Evolutionary conservation across 2,329 filamentous ascomycete species (phyloP), one percentile per base, ranked within the genome.

Genomic region (Diaporthe capsici): DNA sequence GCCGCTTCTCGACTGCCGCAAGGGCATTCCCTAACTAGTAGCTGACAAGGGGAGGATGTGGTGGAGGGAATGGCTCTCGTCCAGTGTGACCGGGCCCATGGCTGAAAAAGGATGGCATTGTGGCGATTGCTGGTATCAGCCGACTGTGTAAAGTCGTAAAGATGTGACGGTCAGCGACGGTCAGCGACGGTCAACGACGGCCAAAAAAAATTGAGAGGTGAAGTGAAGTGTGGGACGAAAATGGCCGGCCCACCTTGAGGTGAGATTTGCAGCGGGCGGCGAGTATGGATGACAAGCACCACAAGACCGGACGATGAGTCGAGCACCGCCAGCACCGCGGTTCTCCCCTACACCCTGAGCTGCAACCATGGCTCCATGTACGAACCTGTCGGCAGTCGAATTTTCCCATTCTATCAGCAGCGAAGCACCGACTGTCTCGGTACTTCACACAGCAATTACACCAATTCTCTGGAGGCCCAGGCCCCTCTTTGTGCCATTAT

Each of bases 1-100:
- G 84, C 37, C 80, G 81, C 25, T 76, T 84, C 5, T 84, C 82
- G 68, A 79, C 82, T 44, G 83, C 84, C n/a, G 84, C 84, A 1
- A 78, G 80, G 9, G 75, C 78, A 4, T 85, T 85, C 53, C 84
- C 84, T 3, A 53, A 55, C 12, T 55, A 70, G n/a, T 39, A 4
- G 17, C 10, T 13, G 9, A 28, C 8, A 15, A 2, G 8, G 5
- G 22, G n/a, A 9, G 12, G n/a, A 63, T 31, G 17, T 20, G 20
- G 9, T 28, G 39, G 39, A 20, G 0, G 37, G 10, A 6, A 37
- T 12, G 37, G n/a, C 17, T 20, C 3, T 63, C 15, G 60, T 44
- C 1, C 22, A 12, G 9, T n/a, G 34, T 20, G 15, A 13, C 8
- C 2, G 9, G n/a, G 34, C 37, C 17, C 15, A 20, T 28, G 22